Conservation (phyloP, 768 basidiomycete species). For the Podaxis sp. region DNA sequence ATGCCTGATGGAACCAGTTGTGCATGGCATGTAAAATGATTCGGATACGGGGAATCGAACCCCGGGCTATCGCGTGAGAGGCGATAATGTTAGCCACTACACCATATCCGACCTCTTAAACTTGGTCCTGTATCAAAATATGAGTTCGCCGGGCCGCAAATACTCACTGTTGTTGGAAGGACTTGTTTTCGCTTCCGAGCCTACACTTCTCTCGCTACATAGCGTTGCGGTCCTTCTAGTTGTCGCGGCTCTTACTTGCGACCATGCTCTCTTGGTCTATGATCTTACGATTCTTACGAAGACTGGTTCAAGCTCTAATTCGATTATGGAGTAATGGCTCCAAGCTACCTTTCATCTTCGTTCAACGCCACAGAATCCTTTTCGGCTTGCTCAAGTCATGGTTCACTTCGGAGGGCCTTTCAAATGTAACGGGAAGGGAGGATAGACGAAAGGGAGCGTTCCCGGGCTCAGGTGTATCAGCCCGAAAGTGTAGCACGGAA, state of each 20-base stretch:
- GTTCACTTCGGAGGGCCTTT: not conserved
- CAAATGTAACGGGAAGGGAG: not conserved
- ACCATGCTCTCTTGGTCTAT: not conserved
- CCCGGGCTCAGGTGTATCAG: not conserved
- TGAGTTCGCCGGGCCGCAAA: not conserved
- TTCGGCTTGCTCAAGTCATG: not conserved
- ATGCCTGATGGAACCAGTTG: too few species aligned
- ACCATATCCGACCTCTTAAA: conserved; percentile 18
- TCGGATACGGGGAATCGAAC: conserved; percentile 8
- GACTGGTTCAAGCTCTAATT: not conserved
- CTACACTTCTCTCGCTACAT: not conserved
- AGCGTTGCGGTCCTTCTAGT: not conserved
- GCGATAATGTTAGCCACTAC: conserved; percentile 23
- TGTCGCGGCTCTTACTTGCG: not conserved
- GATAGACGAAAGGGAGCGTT: too few species aligned
- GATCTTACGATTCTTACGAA: conserved; percentile 2
- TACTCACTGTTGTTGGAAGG: not conserved
- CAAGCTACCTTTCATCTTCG: not conserved
- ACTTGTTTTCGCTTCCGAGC: not conserved
- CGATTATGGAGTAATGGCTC: not conserved
- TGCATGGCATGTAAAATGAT: not conserved
- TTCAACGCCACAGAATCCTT: not conserved
- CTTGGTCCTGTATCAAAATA: not conserved
- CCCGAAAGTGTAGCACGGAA: not conserved
- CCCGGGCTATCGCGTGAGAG: conserved; percentile 17